Percentiles rank a stretch among this genome's conserved stretches.
Conservation (phyloP, 306 rosid species). For the Begonia fuchsioides region DNA sequence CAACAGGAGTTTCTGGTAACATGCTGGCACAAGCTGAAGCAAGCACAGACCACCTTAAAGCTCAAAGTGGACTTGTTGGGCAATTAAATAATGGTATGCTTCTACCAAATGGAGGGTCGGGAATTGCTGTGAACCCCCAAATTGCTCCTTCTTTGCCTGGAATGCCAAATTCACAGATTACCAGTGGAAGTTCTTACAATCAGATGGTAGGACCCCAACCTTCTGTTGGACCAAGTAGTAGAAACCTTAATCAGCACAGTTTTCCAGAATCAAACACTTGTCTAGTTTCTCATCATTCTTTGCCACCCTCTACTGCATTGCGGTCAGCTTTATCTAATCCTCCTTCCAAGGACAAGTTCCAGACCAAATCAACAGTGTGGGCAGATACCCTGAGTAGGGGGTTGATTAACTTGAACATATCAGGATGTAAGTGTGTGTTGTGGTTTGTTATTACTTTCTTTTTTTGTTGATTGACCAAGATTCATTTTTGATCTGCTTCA, state of each 20-base stretch:
- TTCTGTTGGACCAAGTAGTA: slow-evolving; percentile 26
- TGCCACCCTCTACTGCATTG: slow-evolving; percentile 31
- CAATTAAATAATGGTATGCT: too few species aligned
- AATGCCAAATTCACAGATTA: background rate
- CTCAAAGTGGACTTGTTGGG: too few species aligned
- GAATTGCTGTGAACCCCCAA: too few species aligned
- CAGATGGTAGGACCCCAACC: slow-evolving; percentile 36
- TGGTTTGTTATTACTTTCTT: background rate
- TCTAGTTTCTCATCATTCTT: slow-evolving; percentile 23
- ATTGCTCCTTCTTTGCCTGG: too few species aligned
- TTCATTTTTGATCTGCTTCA: background rate
- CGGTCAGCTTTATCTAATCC: slow-evolving; percentile 40
- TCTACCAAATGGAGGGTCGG: too few species aligned
- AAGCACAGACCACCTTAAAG: background rate
- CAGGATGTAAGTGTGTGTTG: slow-evolving; percentile 63
- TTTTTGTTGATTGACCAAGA: background rate
- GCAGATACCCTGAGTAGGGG: slow-evolving; percentile 90
- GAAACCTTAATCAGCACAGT: slow-evolving; percentile 23
- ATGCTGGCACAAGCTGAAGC: slow-evolving; percentile 26
- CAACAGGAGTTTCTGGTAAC: slow-evolving; percentile 24
- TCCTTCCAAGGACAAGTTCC: slow-evolving; percentile 74
- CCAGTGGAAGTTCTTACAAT: slow-evolving; percentile 22
- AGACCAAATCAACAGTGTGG: slow-evolving; percentile 95
- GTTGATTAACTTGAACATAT: slow-evolving; percentile 83
- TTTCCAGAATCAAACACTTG: slow-evolving; percentile 19